These are phyloP conservation scores for Amanita polypyramis DNA, from an alignment of 768 basidiomycete genomes.

Conservation along the genomic window DNA sequence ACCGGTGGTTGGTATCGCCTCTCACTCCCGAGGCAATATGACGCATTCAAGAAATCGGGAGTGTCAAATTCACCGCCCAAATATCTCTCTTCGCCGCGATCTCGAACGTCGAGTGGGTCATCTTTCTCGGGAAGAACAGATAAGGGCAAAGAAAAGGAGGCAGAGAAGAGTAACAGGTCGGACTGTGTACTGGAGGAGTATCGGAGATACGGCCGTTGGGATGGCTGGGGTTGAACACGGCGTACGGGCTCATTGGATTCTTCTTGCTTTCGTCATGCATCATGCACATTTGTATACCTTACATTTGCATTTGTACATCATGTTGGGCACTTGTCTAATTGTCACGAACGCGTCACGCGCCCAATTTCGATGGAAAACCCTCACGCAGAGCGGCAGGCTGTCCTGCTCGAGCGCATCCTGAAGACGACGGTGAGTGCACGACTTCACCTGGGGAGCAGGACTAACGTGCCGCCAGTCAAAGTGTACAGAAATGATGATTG, in stretches of 20 bases:
- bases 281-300: neutral
- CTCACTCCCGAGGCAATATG: conserved; percentile 32
- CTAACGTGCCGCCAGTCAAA: conserved; percentile 48
- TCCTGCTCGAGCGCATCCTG: conserved; percentile 81
- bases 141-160: conserved; percentile 53
- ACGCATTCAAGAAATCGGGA: conserved; percentile 13
- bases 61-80: conserved; percentile 34
- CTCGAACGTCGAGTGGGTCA: conserved; percentile 44
- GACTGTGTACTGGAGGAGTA: conserved; percentile 63
- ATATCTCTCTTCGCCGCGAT: conserved; percentile 25
- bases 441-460: neutral
- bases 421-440: conserved; percentile 65
- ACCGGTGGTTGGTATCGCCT: conserved; percentile 91
- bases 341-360: conserved; percentile 8
- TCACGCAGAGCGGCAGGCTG: conserved; percentile 86
- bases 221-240: conserved; percentile 59
- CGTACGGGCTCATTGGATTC: neutral
- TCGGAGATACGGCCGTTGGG: conserved; percentile 78
- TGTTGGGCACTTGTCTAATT: neutral
- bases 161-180: conserved; percentile 51
- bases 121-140: conserved; percentile 38
- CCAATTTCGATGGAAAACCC: conserved; percentile 75
- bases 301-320: conserved; percentile 5
- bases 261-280: conserved; percentile 1
- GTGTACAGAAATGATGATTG: conserved; percentile 83